Evolutionary conservation across 768 basidiomycete species (phyloP).

Genomic region (Zangia roseola): DNA sequence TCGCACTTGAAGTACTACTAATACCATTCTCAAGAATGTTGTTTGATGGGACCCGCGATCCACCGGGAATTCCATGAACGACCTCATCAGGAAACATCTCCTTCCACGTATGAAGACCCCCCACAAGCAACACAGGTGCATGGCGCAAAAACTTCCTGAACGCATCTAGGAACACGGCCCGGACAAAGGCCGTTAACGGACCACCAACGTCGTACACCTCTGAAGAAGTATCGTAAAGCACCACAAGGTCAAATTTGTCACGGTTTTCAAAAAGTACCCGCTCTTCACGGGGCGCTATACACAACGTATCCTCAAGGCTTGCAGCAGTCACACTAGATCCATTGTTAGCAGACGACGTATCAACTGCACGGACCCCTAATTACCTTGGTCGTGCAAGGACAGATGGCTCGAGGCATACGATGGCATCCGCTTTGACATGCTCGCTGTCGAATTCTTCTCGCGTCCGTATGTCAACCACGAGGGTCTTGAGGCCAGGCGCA

Average conservation of each 20-base stretch:
- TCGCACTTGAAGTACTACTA: conserved; percentile 28
- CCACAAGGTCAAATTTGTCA: conserved; percentile 85
- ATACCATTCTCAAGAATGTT: conserved; percentile 26
- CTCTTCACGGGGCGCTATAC: conserved; percentile 69
- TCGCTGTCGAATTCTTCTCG: conserved; percentile 74
- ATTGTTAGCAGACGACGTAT: conserved; percentile 8
- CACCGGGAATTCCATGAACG: conserved; percentile 23
- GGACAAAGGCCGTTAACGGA: conserved; percentile 58
- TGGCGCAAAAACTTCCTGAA: conserved; percentile 71
- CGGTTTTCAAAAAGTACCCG: conserved; percentile 76
- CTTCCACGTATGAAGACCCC: conserved; percentile 84
- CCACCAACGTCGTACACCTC: conserved; percentile 49
- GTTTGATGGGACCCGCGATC: conserved; percentile 12
- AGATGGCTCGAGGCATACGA: conserved; percentile 84
- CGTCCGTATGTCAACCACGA: conserved; percentile 82
- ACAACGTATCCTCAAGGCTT: conserved; percentile 71
- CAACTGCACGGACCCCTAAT: conserved; percentile 23
- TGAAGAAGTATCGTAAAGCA: conserved; percentile 75
- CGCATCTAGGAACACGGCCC: conserved; percentile 70
- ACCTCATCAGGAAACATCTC: conserved; percentile 48
- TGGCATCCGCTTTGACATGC: conserved; percentile 63
- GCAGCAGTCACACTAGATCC: conserved; percentile 57
- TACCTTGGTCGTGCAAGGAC: conserved; percentile 70
- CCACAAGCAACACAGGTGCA: conserved; percentile 79
- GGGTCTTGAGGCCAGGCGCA: conserved; percentile 48